Evolutionary conservation across 495 filamentous ascomycete species (phyloP), one percentile per base, ranked within the genome.

Genomic region (Aspergillus sparsus): DNA sequence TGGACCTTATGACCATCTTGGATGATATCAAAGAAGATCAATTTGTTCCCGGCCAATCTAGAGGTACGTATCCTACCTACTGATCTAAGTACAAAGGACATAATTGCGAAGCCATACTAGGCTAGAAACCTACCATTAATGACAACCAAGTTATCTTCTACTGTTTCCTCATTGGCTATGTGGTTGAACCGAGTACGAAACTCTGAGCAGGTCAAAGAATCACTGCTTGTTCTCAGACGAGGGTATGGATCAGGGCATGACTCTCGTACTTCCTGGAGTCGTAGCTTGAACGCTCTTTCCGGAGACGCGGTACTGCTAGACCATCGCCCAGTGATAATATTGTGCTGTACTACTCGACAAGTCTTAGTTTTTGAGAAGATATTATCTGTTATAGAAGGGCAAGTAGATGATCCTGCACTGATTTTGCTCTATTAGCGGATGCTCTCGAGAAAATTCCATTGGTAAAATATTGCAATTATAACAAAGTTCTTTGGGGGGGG

Each of bases 11-110:
- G 69, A 36, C 84, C 86, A 72, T 92, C 84, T 74, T 89, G 84
- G 57, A 82, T 73, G 57, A 98, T 66, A 73, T 93, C 88, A 63
- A 97, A 74, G 73, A 98, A 98, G 45, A 89, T 79, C 69, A 98
- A 85, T 74, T 89, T 90, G 66, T 81, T 85, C 57, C 83, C 86
- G 53, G 80, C 78, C 59, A 75, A 77, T 69, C 83, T 84, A 65
- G 77, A 76, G 49, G 80, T 81, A 72, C 71, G 78, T 62, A 91
- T 79, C 69, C 88, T 89, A 77, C 88, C 88, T 90, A 78, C 71
- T 68, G 64, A 71, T 75, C 76, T 80, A 80, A 80, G 77, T 80
- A 80, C 73, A 73, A 62, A 59, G 58, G 55, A 62, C 39, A 55
- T 59, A 27, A 42, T 18, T 55, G 54, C 52, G 60, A 55, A 62